Base-by-base conservation (phyloP, 768 basidiomycete genomes). In the Pleurotus djamor region DNA sequence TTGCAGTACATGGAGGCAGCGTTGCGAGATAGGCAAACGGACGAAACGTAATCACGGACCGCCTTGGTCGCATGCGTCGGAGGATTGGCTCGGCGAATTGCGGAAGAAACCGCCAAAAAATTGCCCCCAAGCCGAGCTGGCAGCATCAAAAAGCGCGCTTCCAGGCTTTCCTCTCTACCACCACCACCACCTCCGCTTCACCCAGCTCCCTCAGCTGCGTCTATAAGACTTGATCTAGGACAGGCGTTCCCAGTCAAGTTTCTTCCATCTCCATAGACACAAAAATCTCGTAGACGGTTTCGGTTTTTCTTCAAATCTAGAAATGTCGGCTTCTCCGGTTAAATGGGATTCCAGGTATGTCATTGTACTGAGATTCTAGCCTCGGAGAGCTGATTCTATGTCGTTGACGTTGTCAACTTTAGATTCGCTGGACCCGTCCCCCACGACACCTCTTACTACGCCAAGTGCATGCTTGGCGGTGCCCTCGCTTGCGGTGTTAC, bases 391-490 rank as follows among this genome's bases (percentile, higher is more conserved):
- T 50, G 48, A 57, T 38, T 41, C 47, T 32, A 59, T 21, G 45
- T 60, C 54, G 48, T 52, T n/a, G 57, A 58, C 21, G 66, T n/a
- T n/a, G n/a, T n/a, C n/a, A n/a, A 48, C 58, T 58, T 16, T 63
- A 90, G 89, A 71, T 80, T 80, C 65, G 69, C 81, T 60, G 90
- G 90, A 44, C 87, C 91, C 67, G 83, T 92, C 59, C 87, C 87
- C 61, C 91, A 92, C 69, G 89, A 92, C 67, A 36, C 76, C 60
- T 76, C 76, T 51, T 93, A 93, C 82, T 93, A 93, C 72, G 72
- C 86, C 70, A 92, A 94, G 75, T 91, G 88, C 72, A 87, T 92
- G 85, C 83, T 95, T 66, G 92, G 92, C 69, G 93, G 93, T 84
- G 80, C 80, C 56, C 81, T 95, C 64, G 92, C 93, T 16, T 95